Base-by-base conservation (phyloP, 2,329 filamentous ascomycete genomes). In the Colletotrichum spinosum region DNA sequence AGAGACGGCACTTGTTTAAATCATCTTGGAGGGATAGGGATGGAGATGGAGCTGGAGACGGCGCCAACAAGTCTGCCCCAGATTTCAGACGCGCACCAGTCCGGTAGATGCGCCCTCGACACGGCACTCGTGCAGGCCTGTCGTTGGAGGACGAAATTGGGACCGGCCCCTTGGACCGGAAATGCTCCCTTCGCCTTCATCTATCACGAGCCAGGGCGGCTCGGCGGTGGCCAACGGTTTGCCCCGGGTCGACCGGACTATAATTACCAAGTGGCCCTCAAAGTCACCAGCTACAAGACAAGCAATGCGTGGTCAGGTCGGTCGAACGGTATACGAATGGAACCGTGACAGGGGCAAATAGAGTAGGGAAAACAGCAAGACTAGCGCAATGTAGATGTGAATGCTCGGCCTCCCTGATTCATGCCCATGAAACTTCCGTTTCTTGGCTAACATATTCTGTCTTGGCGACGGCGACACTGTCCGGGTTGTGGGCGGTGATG, bases 131-230 rank as follows among this genome's bases (percentile, higher is more conserved):
- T 5, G 25, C 25, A 13, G 42, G 42, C 2, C 35, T 38, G 44
- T 66, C 48, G 63, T 66, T 66, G 63, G 63, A 62, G 58, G 58
- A 62, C 58, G 58, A 57, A 49, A 66, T 66, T 66, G 48, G 13
- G 41, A 25, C 63, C 52, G 46, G 25, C 52, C 42, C 48, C 39
- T 49, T 41, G 33, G 53, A 62, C 58, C 52, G 62, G 63, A 37
- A 25, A 57, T 38, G 15, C n/a, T 53, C 12, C 52, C 48, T 62
- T 59, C 63, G 58, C 49, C 41, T 63, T 56, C 58, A 57, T 66
- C 35, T 66, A 57, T 48, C 38, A 39, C 44, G 42, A 53, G 52
- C 41, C 49, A 33, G 48, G 37, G n/a, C 25, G 37, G 52, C 58
- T 66, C 58, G 52, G 53, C 63, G 49, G 25, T 17, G 17, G 45